Percentiles rank a stretch among this genome's conserved stretches.
Evolutionary conservation across 23 red algal species (phyloP).

Genomic region (Agarophyton chilense): DNA sequence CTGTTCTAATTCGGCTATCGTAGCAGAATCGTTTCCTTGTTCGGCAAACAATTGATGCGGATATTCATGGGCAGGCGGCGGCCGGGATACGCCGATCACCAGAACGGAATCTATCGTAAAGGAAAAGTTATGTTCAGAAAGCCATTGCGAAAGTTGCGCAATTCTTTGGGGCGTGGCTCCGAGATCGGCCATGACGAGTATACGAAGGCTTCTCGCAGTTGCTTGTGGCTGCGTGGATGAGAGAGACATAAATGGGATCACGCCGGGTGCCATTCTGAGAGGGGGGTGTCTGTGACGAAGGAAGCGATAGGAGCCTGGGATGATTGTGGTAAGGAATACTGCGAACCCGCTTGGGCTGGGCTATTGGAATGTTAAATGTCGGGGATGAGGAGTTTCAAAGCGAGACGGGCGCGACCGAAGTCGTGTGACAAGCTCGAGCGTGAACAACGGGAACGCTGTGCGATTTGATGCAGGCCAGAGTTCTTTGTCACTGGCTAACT

Average conservation of each 20-base stretch:
- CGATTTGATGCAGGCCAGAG: too few relatives aligned
- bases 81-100: slow-evolving; percentile 41
- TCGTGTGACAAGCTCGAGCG: too few relatives aligned
- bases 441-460: too few relatives aligned
- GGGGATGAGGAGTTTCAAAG: not conserved
- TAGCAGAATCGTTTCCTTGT: slow-evolving; percentile 54
- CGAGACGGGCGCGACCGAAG: not conserved
- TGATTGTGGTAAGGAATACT: too few relatives aligned
- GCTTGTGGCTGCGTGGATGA: not conserved
- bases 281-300: not conserved
- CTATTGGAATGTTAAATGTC: too few relatives aligned
- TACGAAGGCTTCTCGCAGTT: slow-evolving; percentile 14
- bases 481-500: too few relatives aligned
- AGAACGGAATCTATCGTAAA: slow-evolving; percentile 61
- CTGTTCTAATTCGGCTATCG: slow-evolving; percentile 54
- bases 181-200: slow-evolving; percentile 53
- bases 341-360: not conserved
- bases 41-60: slow-evolving; percentile 34
- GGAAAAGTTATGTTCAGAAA: slow-evolving; percentile 30
- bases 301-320: too few relatives aligned
- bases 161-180: slow-evolving; percentile 49
- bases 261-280: slow-evolving; percentile 12
- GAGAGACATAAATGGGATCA: slow-evolving; percentile 50
- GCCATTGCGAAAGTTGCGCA: slow-evolving; percentile 57
- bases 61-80: slow-evolving; percentile 2